phyloP scores from a whole-genome alignment of 2,329 filamentous ascomycete species.

The Thyridium curvatum region DNA sequence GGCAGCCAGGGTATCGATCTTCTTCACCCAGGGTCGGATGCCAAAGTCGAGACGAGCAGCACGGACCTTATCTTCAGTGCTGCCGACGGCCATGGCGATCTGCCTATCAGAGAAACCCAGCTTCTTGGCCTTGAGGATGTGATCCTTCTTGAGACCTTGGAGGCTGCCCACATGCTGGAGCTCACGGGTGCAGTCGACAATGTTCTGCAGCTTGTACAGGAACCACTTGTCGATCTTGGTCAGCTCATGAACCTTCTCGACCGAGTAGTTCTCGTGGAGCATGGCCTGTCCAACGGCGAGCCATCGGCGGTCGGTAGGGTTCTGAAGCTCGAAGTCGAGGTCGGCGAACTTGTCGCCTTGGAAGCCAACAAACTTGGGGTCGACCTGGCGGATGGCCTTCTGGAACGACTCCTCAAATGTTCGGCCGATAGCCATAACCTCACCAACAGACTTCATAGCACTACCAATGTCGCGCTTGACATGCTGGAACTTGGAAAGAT shows the following conservation, averaged over 20 bases:
- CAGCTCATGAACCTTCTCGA: slow-evolving; percentile 96
- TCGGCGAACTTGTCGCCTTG: slow-evolving; percentile 82
- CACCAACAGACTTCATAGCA: slow-evolving; percentile 99
- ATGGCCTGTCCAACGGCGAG: slow-evolving; percentile 98
- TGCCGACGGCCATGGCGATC: slow-evolving; percentile 88
- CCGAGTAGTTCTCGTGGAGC: slow-evolving; percentile 85
- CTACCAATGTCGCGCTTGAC: slow-evolving; percentile 92
- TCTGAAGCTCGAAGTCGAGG: slow-evolving; percentile 93
- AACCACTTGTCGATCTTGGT: slow-evolving; percentile 99
- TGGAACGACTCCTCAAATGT: slow-evolving; percentile 98
- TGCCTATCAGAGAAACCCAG: slow-evolving; percentile 93
- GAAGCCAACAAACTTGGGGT: slow-evolving; percentile 94
- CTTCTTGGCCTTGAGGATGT: slow-evolving; percentile 81
- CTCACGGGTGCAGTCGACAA: slow-evolving; percentile 80
- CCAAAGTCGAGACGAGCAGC: slow-evolving; percentile 77
- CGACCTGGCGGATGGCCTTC: slow-evolving; percentile 92
- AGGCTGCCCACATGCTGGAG: slow-evolving; percentile 80
- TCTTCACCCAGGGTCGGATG: slow-evolving; percentile 87
- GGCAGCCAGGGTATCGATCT: slow-evolving; percentile 96
- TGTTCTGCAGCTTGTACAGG: slow-evolving; percentile 79
- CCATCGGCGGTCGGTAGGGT: slow-evolving; percentile 91
- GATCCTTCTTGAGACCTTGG: slow-evolving; percentile 71
- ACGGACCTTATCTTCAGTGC: slow-evolving; percentile 86
- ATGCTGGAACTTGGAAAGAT: slow-evolving; percentile 96
- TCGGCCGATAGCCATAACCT: slow-evolving; percentile 96